phyloP scores from a whole-genome alignment of 148 eudicot genomes.

The Oxyria digyna region DNA sequence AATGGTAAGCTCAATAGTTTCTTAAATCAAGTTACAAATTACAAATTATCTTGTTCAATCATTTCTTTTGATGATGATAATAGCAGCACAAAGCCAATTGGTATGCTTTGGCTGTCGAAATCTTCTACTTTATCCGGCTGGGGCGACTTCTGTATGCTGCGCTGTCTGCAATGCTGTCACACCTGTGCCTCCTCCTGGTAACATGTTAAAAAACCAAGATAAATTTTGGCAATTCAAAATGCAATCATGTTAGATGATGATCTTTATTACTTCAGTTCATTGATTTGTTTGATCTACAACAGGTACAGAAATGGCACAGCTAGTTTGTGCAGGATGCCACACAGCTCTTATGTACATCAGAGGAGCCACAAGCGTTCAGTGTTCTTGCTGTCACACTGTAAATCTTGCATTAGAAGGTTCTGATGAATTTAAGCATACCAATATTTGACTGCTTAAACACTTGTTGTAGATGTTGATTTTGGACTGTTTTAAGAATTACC shows the following conservation, averaged over 20 bases:
- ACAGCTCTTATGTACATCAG: conserved; percentile 79
- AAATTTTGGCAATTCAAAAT: too few species aligned
- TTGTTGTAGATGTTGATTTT: background rate
- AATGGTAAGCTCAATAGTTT: conserved; percentile 31
- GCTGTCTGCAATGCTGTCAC: conserved; percentile 88
- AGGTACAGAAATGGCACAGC: conserved; percentile 90
- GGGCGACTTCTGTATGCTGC: conserved; percentile 80
- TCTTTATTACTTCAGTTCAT: too few species aligned
- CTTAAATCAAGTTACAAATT: background rate
- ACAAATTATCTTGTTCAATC: background rate
- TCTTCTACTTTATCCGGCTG: conserved; percentile 70
- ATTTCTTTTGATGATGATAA: background rate
- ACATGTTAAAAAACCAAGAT: too few species aligned
- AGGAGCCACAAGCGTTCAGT: conserved; percentile 88
- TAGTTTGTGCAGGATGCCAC: conserved; percentile 87
- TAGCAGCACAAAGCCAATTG: conserved; percentile 65
- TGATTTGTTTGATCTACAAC: background rate
- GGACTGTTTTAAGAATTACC: background rate
- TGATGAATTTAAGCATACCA: too few species aligned
- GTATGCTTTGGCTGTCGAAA: conserved; percentile 81
- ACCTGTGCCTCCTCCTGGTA: conserved; percentile 73
- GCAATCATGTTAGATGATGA: too few species aligned
- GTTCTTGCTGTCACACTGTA: conserved; percentile 81
- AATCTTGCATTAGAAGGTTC: conserved; percentile 74
- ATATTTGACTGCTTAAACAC: background rate